phyloP scores from a whole-genome alignment of 805 yeast genomes.

The Starmerella riodocensis region DNA sequence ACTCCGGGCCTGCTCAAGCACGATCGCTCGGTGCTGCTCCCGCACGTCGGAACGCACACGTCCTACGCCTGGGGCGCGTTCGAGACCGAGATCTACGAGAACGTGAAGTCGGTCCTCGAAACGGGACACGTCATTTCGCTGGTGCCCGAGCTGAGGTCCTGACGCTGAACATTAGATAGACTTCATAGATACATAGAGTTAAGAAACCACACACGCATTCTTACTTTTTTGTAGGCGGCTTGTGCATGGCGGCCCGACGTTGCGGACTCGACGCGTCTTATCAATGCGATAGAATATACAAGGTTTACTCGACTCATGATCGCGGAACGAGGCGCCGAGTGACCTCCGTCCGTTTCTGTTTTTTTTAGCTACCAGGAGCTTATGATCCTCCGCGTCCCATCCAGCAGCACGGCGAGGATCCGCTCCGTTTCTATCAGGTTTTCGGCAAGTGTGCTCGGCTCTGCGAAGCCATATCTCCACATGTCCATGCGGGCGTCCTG shows the following conservation, averaged over 20 bases:
- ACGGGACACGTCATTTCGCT: conserved; percentile 54
- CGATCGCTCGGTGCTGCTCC: conserved; percentile 50
- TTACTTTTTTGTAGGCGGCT: no score
- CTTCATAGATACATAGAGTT: not conserved
- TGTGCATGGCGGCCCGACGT: no score
- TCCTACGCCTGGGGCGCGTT: conserved; percentile 55
- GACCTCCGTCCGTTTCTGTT: no score
- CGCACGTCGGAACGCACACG: conserved; percentile 82
- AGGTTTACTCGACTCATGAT: no score
- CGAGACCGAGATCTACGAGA: conserved; percentile 63
- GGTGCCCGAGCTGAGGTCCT: conserved; percentile 27
- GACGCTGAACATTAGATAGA: no score
- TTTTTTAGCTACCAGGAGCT: no score
- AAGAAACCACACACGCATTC: no score
- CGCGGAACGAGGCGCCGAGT: no score
- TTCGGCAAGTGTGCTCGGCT: not conserved
- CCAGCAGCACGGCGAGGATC: not conserved
- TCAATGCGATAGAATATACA: no score
- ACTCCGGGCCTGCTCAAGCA: conserved; percentile 39
- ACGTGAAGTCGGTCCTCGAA: conserved; percentile 40
- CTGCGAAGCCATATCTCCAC: no score
- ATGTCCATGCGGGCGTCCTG: not conserved
- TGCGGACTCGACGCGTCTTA: no score
- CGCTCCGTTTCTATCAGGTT: not conserved
- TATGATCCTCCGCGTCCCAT: not conserved